Conservation (phyloP, 129 eudicot species). For the Tanacetum coccineum region DNA sequence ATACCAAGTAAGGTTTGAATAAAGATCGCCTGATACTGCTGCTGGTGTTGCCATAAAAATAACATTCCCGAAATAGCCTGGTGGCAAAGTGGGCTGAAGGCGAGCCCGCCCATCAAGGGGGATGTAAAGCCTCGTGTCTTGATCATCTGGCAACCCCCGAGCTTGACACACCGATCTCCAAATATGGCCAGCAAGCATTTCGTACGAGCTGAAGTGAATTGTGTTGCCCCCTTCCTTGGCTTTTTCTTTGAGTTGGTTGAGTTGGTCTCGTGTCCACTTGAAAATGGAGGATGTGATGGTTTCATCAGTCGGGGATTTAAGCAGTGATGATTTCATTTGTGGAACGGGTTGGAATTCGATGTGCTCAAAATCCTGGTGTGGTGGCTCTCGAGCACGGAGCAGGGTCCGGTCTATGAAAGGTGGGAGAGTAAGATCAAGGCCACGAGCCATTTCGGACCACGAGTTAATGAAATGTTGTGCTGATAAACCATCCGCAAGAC, state of each 20-base stretch:
- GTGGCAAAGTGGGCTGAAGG: background rate
- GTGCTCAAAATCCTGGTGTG: background rate
- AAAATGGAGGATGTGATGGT: background rate
- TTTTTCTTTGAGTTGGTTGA: background rate
- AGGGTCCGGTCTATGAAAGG: constrained; percentile 4
- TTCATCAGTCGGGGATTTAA: background rate
- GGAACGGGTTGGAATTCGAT: constrained; percentile 1
- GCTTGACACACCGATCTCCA: constrained; percentile 11
- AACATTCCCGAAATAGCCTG: constrained; percentile 12
- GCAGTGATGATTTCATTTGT: background rate
- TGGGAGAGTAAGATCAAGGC: background rate
- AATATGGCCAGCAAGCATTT: constrained; percentile 1
- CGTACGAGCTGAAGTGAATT: background rate
- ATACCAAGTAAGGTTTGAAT: background rate
- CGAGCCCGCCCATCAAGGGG: background rate
- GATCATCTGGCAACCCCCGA: background rate
- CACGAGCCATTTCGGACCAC: constrained; percentile 12
- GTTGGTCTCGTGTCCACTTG: constrained; percentile 5
- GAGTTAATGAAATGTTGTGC: background rate
- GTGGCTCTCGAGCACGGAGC: constrained; percentile 3
- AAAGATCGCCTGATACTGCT: background rate
- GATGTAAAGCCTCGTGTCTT: background rate
- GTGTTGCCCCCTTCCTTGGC: constrained; percentile 7
- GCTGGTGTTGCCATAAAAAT: background rate
- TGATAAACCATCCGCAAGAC: background rate